These are phyloP conservation scores for Penicillium roqueforti DNA, from an alignment of 495 filamentous ascomycete genomes.

Conservation along the genomic window DNA sequence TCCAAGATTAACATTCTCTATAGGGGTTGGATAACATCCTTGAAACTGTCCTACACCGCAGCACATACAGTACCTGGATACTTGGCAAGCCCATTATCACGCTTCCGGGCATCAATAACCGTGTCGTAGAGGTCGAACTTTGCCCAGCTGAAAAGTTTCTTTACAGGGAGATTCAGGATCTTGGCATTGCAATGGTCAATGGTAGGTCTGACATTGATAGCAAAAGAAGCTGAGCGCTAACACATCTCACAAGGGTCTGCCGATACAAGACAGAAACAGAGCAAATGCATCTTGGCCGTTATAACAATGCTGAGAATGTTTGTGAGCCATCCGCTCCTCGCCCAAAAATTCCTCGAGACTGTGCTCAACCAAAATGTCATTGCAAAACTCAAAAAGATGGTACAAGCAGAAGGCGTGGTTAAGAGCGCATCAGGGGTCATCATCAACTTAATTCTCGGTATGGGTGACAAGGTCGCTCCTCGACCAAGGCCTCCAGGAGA, in stretches of 20 bases:
- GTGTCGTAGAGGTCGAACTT: slow-evolving; percentile 38
- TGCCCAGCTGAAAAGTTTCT: slow-evolving; percentile 45
- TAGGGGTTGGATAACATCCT: slow-evolving; percentile 3
- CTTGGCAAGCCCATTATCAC: slow-evolving; percentile 53
- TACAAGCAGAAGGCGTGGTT: not conserved
- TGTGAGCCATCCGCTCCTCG: slow-evolving; percentile 46
- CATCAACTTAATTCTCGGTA: slow-evolving; percentile 1
- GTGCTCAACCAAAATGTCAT: slow-evolving; percentile 40
- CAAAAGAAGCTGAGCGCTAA: not conserved
- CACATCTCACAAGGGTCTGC: not conserved
- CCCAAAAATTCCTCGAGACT: slow-evolving; percentile 43
- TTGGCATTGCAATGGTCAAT: slow-evolving; percentile 38
- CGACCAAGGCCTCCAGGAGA: not conserved
- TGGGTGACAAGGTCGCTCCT: not conserved
- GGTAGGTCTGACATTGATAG: not conserved
- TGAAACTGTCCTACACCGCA: slow-evolving; percentile 47
- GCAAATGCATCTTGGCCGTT: slow-evolving; percentile 29
- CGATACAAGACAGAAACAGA: slow-evolving; percentile 11
- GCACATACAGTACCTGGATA: slow-evolving; percentile 49
- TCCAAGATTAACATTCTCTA: not conserved
- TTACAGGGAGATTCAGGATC: slow-evolving; percentile 40
- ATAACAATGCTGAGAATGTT: slow-evolving; percentile 51
- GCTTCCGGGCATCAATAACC: slow-evolving; percentile 42
- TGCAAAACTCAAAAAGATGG: slow-evolving; percentile 24
- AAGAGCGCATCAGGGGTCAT: slow-evolving; percentile 13